Conservation (phyloP, 441 rosid species). For the Gossypium davidsonii region DNA sequence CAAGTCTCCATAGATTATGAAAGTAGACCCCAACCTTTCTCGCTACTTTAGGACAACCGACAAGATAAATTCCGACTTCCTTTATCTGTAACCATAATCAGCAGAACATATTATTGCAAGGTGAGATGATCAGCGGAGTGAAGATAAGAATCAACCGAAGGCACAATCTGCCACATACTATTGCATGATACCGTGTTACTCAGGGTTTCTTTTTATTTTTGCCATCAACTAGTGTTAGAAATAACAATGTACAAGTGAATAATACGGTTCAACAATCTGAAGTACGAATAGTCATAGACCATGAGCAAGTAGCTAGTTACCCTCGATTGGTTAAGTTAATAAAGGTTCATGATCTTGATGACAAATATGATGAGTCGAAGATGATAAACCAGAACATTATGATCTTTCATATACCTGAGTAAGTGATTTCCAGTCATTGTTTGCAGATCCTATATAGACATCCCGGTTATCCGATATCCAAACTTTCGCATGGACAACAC, state of each 20-base stretch:
- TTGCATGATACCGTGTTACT: too few species aligned
- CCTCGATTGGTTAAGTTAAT: not conserved
- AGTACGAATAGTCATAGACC: not conserved
- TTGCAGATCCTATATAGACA: conserved; percentile 84
- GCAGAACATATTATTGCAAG: not conserved
- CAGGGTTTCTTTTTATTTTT: too few species aligned
- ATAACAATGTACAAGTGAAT: not conserved
- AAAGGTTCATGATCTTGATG: not conserved
- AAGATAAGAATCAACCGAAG: not conserved
- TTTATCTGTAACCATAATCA: conserved; percentile 48
- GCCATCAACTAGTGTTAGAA: too few species aligned
- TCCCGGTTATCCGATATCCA: conserved; percentile 73
- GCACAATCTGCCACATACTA: not conserved
- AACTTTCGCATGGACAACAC: conserved; percentile 81
- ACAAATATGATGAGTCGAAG: not conserved
- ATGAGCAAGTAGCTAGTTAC: not conserved
- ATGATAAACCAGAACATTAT: not conserved
- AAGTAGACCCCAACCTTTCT: conserved; percentile 49
- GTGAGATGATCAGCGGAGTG: not conserved
- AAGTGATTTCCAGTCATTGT: conserved; percentile 91
- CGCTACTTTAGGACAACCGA: conserved; percentile 55
- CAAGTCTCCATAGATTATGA: conserved; percentile 64
- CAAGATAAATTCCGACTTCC: conserved; percentile 79
- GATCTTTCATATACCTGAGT: conserved; percentile 50
- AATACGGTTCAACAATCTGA: not conserved